phyloP scores from a whole-genome alignment of 2,329 filamentous ascomycete species.

The Tolypocladium pustulatum region DNA sequence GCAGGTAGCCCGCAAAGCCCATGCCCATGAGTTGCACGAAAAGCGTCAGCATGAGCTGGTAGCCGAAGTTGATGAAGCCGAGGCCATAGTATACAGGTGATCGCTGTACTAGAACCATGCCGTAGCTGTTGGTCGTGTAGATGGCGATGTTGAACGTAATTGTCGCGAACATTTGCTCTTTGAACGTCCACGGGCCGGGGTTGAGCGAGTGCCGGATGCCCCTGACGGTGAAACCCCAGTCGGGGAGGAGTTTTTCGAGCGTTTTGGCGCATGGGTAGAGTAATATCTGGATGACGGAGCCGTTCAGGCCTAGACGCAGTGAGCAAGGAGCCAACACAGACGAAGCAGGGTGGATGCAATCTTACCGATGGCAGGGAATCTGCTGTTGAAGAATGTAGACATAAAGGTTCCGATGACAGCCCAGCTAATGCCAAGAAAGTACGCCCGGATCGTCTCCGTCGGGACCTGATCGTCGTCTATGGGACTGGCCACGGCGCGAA shows the following conservation, averaged over 20 bases:
- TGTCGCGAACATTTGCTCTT: conserved; percentile 50
- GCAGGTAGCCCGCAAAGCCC: conserved; percentile 38
- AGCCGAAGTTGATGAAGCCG: conserved; percentile 28
- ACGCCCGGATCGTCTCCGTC: conserved; percentile 30
- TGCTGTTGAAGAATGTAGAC: conserved; percentile 28
- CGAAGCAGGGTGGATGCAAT: neutral
- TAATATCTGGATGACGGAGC: conserved; percentile 32
- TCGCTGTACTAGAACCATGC: conserved; percentile 34
- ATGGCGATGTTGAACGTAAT: conserved; percentile 46
- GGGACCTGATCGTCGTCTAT: conserved; percentile 23
- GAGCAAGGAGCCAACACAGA: neutral
- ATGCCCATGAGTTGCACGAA: conserved; percentile 44
- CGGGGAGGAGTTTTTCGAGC: conserved; percentile 31
- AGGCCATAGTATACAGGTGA: conserved; percentile 33
- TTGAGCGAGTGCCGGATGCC: conserved; percentile 35
- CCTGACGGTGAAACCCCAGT: conserved; percentile 31
- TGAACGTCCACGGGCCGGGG: conserved; percentile 43
- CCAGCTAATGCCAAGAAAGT: conserved; percentile 24
- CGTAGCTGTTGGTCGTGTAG: conserved; percentile 33
- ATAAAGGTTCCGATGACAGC: conserved; percentile 17
- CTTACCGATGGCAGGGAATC: conserved; percentile 24
- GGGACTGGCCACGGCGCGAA: conserved; percentile 27
- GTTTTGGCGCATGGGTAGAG: conserved; percentile 34
- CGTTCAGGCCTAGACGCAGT: conserved; percentile 14
- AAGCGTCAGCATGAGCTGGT: conserved; percentile 34